Percentiles rank a stretch among this genome's conserved stretches.
Evolutionary conservation across 371 early-diverging fungal genomes (phyloP).

Genomic region (Rhizopus arrhizus): DNA sequence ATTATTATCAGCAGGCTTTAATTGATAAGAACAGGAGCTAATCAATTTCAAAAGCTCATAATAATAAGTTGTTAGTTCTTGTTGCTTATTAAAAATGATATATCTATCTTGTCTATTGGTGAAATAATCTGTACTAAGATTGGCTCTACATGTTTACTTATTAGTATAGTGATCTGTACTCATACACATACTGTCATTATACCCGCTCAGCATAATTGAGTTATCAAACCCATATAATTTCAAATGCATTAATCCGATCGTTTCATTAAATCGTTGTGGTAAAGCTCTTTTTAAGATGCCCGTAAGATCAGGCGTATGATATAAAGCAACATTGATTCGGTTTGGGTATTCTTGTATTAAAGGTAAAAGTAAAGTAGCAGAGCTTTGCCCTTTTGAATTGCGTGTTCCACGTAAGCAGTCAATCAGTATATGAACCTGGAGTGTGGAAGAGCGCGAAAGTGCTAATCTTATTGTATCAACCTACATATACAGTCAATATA

Average conservation of each 20-base stretch:
- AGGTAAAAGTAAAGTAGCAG: conserved; percentile 70
- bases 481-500: conserved; percentile 29
- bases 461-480: conserved; percentile 62
- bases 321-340: conserved; percentile 72
- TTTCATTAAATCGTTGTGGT: conserved; percentile 90
- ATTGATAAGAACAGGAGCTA: conserved; percentile 67
- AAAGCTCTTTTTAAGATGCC: conserved; percentile 71
- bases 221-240: conserved; percentile 93
- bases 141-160: conserved; percentile 69
- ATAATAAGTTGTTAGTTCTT: conserved; percentile 71
- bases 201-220: conserved; percentile 86
- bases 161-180: not conserved
- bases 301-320: conserved; percentile 84
- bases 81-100: conserved; percentile 62
- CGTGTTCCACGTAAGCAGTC: conserved; percentile 91
- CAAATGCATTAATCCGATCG: conserved; percentile 91
- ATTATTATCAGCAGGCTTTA: conserved; percentile 25
- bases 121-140: conserved; percentile 93
- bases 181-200: conserved; percentile 19
- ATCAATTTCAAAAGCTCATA: conserved; percentile 64
- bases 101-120: conserved; percentile 95
- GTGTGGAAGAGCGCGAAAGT: conserved; percentile 46
- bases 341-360: conserved; percentile 68
- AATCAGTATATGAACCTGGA: conserved; percentile 75
- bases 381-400: conserved; percentile 59